Conservation (phyloP, 1,284 basidiomycete genomes). For the Ceratobasidium sp. region DNA sequence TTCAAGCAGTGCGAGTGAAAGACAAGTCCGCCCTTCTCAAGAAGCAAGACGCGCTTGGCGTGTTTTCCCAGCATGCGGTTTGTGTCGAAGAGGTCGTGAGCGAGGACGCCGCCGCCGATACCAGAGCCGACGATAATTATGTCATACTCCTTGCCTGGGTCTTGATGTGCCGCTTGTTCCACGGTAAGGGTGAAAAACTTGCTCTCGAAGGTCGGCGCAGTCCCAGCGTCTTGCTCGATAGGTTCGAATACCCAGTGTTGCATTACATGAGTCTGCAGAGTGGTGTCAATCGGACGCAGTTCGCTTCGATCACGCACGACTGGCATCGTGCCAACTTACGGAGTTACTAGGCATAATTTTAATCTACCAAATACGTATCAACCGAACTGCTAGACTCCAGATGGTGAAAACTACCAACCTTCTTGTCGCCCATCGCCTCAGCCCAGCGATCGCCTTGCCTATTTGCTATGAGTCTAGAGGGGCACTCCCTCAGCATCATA, state of each 20-base stretch:
- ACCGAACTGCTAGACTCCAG: no score
- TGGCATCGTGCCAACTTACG: no score
- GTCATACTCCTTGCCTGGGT: conserved; percentile 48
- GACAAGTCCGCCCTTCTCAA: conserved; percentile 49
- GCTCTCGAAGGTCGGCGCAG: conserved; percentile 16
- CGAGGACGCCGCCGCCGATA: conserved; percentile 49
- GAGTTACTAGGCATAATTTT: no score
- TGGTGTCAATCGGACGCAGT: background rate
- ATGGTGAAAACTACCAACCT: no score
- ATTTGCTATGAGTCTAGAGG: background rate
- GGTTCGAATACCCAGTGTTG: conserved; percentile 10
- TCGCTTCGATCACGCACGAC: no score
- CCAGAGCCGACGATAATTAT: conserved; percentile 50
- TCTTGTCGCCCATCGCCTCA: background rate
- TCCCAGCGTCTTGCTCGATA: background rate
- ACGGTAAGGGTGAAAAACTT: conserved; percentile 45
- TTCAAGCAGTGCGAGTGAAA: conserved; percentile 50
- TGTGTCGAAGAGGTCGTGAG: conserved; percentile 48
- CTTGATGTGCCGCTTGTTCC: conserved; percentile 27
- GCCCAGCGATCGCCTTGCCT: background rate
- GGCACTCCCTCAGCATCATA: background rate
- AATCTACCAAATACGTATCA: no score
- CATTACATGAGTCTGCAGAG: background rate
- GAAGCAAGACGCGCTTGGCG: conserved; percentile 48
- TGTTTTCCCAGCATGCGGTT: conserved; percentile 45